phyloP scores from a whole-genome alignment of 225 moss, liverwort and hornwort genomes.

The Marchantia paleacea region DNA sequence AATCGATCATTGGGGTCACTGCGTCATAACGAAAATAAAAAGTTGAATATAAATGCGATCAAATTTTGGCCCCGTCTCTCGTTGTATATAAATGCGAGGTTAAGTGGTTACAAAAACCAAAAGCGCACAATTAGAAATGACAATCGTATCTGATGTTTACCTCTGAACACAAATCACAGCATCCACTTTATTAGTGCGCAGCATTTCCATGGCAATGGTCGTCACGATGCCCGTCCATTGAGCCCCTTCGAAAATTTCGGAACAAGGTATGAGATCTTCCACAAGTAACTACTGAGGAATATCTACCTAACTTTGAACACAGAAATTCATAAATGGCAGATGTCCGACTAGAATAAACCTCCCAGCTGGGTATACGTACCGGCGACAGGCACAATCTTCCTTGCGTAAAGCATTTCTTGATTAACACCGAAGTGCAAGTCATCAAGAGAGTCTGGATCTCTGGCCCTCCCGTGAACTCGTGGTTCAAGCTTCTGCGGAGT shows the following conservation, averaged over 20 bases:
- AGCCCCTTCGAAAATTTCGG: conserved; percentile 52
- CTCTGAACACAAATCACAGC: conserved; percentile 98
- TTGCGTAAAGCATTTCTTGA: conserved; percentile 95
- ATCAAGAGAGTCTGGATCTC: conserved; percentile 75
- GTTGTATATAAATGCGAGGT: neutral
- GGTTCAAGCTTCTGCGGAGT: conserved; percentile 63
- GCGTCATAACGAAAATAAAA: conserved; percentile 16
- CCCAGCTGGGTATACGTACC: conserved; percentile 37
- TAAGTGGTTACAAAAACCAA: neutral
- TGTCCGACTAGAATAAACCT: too few species aligned
- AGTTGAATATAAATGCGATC: neutral
- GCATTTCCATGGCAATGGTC: conserved; percentile 96
- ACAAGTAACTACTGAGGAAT: neutral
- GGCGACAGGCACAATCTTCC: conserved; percentile 80
- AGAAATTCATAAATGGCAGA: too few species aligned
- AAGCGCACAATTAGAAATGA: neutral
- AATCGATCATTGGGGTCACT: conserved; percentile 95
- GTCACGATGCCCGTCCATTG: conserved; percentile 99
- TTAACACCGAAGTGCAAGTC: conserved; percentile 93
- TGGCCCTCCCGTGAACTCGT: conserved; percentile 84
- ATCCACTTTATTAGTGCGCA: conserved; percentile 75
- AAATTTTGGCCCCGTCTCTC: neutral
- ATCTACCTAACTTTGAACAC: too few species aligned
- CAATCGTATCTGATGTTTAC: conserved; percentile 33
- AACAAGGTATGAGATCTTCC: neutral